These are phyloP conservation scores for Fusarium sp. DNA, from an alignment of 2,329 filamentous ascomycete species.

Conservation along the genomic window DNA sequence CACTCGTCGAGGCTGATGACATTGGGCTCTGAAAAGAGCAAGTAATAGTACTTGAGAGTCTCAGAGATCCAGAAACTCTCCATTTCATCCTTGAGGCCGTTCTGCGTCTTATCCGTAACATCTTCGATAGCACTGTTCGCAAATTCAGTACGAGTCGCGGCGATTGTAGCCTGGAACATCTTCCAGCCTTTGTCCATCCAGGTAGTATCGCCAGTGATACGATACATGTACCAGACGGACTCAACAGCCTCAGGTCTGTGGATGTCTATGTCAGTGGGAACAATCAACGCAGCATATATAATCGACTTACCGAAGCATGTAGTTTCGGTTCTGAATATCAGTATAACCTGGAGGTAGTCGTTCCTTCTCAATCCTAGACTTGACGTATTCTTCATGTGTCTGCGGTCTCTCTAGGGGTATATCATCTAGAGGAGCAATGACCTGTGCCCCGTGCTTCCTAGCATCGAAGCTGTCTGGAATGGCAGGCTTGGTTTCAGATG, in stretches of 20 bases:
- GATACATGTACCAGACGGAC: slow-evolving; percentile 89
- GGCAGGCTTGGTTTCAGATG: slow-evolving; percentile 3
- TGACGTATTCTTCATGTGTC: slow-evolving; percentile 66
- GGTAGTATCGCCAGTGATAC: slow-evolving; percentile 80
- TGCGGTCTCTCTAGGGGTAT: slow-evolving; percentile 51
- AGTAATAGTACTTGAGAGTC: slow-evolving; percentile 92
- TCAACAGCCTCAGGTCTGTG: slow-evolving; percentile 85
- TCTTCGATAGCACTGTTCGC: slow-evolving; percentile 78
- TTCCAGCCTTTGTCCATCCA: slow-evolving; percentile 87
- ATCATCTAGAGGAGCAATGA: slow-evolving; percentile 3
- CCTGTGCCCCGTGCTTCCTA: slow-evolving; percentile 16
- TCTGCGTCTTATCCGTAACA: slow-evolving; percentile 59
- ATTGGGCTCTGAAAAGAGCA: slow-evolving; percentile 77
- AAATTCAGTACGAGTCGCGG: slow-evolving; percentile 71
- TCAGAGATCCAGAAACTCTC: slow-evolving; percentile 93
- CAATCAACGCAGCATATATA: slow-evolving; percentile 23
- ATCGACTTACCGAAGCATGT: slow-evolving; percentile 68
- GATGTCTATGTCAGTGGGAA: slow-evolving; percentile 16
- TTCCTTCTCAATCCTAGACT: slow-evolving; percentile 56
- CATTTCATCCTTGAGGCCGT: slow-evolving; percentile 70
- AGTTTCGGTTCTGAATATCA: slow-evolving; percentile 58
- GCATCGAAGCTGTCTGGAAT: slow-evolving; percentile 27
- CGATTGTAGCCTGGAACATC: slow-evolving; percentile 81
- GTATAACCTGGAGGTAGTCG: slow-evolving; percentile 64
- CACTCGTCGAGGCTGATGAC: slow-evolving; percentile 76